A percentile compares a stretch with the other conserved stretches of the same genome.
Conservation (phyloP, 169 alveolate species). For the Plasmodium blacklocki region DNA sequence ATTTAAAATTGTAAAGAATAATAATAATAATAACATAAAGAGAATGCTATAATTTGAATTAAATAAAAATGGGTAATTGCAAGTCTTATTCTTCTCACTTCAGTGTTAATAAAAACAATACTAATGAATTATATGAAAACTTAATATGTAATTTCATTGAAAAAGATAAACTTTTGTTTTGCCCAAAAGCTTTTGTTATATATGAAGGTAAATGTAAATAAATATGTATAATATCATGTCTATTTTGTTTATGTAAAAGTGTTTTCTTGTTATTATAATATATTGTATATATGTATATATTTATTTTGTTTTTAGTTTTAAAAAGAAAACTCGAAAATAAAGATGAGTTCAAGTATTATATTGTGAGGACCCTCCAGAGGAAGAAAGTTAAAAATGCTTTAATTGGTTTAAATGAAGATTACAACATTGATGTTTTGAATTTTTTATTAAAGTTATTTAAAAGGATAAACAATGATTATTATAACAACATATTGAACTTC, state of each 20-base stretch:
- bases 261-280: background rate
- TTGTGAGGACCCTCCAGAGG: conserved; percentile 18
- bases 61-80: conserved; percentile 65
- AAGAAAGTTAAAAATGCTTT: conserved; percentile 64
- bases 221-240: background rate
- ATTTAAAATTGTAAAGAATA: background rate
- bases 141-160: conserved; percentile 58
- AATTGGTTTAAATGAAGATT: conserved; percentile 33
- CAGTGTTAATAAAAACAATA: conserved; percentile 34
- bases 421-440: conserved; percentile 55
- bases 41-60: background rate
- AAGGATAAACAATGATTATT: conserved; percentile 70
- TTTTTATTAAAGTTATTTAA: conserved; percentile 63
- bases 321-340: conserved; percentile 37
- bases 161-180: conserved; percentile 40
- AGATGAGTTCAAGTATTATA: conserved; percentile 43
- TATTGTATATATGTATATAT: background rate
- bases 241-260: too few species aligned
- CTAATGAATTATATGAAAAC: conserved; percentile 65
- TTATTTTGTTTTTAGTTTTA: conserved; percentile 13
- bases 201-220: conserved; percentile 58
- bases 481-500: conserved; percentile 30
- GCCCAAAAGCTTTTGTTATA: conserved; percentile 61
- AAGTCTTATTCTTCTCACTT: conserved; percentile 60
- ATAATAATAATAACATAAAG: background rate